Base-by-base conservation (phyloP, 169 alveolate species). In the Eimeria acervulina region DNA sequence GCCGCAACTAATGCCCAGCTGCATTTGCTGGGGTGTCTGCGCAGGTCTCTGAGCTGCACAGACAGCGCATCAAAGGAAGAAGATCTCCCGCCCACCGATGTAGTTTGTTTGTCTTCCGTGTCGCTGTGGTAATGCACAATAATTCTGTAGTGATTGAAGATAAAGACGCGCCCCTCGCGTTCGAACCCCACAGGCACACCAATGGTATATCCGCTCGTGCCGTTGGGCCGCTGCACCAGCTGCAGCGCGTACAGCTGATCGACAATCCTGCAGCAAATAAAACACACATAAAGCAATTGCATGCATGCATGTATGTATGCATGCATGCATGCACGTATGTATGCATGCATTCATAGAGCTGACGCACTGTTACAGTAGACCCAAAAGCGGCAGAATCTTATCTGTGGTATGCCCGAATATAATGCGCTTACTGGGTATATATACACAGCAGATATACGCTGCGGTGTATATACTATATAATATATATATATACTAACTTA, bases 231-330 rank as follows among this genome's bases (percentile, higher is more conserved):
- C 66, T 83, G 78, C n/a, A 38, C 93, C 70, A 59, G 81, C 83
- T 76, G 92, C 66, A 92, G 92, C 38, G 92, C 96, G 92, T 92
- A 92, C 61, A 95, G 94, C 74, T 90, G 93, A 40, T 95, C 97
- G 17, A 95, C 90, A n/a, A 95, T 76, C 93, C 95, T 92, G 52
- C 1, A 28, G 17, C 55, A 38, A 6, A 1, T 15, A 10, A 72
- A 23, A 72, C 83, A 72, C 51, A 72, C 47, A 38, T 31, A 36
- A 7, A 33, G 2, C 80, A 68, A 15, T n/a, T n/a, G 17, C 17
- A 28, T 68, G 80, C 78, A 31, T 68, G 78, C 44, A 28, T 13
- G 42, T 31, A 33, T 4, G 51, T 33, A 72, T 13, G 28, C 19
- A 1, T 68, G 80, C 19, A 26, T n/a, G 87, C 55, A 76, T 33